Evolutionary conservation across 768 basidiomycete species (phyloP), one percentile per base, ranked within the genome.

Genomic region (Amanita jacksonii): DNA sequence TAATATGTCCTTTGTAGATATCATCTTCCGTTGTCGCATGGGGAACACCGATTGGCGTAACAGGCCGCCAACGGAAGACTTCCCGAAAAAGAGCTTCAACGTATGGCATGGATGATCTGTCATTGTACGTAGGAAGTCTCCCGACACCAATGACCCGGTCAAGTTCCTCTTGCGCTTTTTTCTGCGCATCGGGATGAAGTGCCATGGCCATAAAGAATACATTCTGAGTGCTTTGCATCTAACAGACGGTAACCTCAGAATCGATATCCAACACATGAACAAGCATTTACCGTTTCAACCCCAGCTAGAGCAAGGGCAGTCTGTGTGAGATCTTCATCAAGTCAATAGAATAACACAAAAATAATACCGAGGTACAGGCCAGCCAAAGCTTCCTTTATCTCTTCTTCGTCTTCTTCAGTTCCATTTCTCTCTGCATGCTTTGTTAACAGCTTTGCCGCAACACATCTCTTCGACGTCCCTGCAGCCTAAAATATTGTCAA

Each of bases 91-190:
- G 25, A 33, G 42, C 45, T 16, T 55, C 52, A 9, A 62, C 44
- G 44, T 60, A 59, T 1, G 60, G 61, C 19, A 63, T 46, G n/a
- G n/a, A n/a, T n/a, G n/a, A n/a, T 7, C 54, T 41, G 43, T 62
- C 61, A 5, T 48, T 54, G 46, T 54, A 51, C 12, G 51, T 51
- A 7, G 64, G 62, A 1, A 65, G 56, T 15, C 64, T 47, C 22
- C 51, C 50, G 12, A 24, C 42, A 2, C 60, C 61, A 5, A 64
- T 47, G 1, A 62, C 58, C 2, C 39, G 35, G 25, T 62, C 59
- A 4, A 65, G 44, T 37, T n/a, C n/a, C n/a, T n/a, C n/a, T n/a
- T n/a, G n/a, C n/a, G n/a, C n/a, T n/a, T 65, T 62, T 30, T 48
- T 47, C 28, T 61, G 59, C 4, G 9, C 35, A 8, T 15, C 3